Conservation (phyloP, 164 flowering plant genomes). For the Macadamia integrifolia region DNA sequence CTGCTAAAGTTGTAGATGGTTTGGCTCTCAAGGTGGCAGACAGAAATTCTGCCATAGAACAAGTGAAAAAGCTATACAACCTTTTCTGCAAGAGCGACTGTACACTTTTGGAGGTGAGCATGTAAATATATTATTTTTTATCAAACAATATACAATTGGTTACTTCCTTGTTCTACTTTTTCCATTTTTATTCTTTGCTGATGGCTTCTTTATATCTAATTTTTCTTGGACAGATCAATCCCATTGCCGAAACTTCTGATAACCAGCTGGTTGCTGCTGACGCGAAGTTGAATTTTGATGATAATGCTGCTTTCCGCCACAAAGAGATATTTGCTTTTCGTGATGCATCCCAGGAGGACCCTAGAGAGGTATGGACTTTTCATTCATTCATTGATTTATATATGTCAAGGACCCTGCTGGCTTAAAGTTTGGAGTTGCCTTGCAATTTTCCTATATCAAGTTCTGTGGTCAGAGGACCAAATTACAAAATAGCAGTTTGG, state of each 20-base stretch:
- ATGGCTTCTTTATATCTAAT: background rate
- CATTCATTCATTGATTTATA: background rate
- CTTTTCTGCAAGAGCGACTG: constrained; percentile 86
- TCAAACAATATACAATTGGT: background rate
- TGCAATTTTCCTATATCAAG: too few relatives aligned
- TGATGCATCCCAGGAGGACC: constrained; percentile 97
- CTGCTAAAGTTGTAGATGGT: constrained; percentile 98
- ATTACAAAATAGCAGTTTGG: too few relatives aligned
- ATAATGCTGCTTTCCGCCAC: constrained; percentile 93
- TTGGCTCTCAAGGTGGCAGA: constrained; percentile 78
- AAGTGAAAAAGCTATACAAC: constrained; percentile 89
- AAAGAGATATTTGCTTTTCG: constrained; percentile 87
- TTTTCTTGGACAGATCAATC: constrained; percentile 65
- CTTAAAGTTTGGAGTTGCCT: too few relatives aligned
- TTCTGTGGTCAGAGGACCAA: too few relatives aligned
- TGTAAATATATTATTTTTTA: constrained; percentile 2
- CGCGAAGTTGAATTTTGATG: constrained; percentile 97
- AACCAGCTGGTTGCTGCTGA: constrained; percentile 94
- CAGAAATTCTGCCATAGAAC: constrained; percentile 70
- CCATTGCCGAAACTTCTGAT: constrained; percentile 90
- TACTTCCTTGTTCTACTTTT: background rate
- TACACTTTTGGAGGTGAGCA: constrained; percentile 81
- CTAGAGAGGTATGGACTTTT: constrained; percentile 71
- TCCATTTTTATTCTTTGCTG: background rate
- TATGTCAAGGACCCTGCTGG: too few relatives aligned